Conservation (phyloP, 2,329 filamentous ascomycete genomes). For the Epichloe coenophiala region DNA sequence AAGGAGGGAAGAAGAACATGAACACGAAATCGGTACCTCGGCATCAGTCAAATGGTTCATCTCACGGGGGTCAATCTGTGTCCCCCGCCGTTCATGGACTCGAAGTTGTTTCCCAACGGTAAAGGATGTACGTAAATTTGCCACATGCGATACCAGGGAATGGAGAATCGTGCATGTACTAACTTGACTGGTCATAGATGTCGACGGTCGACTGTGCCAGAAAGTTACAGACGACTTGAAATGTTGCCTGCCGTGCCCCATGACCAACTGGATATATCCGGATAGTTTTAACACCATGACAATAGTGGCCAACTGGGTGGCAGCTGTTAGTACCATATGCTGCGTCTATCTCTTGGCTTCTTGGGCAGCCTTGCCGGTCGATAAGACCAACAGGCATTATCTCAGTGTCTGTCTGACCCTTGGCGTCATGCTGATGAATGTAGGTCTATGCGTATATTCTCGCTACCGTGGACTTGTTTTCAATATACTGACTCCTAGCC, state of each 20-base stretch:
- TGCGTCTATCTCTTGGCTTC: slow-evolving; percentile 67
- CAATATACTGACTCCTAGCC: slow-evolving; percentile 9
- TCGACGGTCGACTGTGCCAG: slow-evolving; percentile 42
- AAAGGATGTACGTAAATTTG: slow-evolving; percentile 46
- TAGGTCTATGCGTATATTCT: slow-evolving; percentile 28
- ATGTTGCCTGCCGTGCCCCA: slow-evolving; percentile 86
- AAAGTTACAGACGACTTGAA: slow-evolving; percentile 32
- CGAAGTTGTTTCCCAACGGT: slow-evolving; percentile 39
- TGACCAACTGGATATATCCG: slow-evolving; percentile 62
- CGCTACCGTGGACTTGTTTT: neutral
- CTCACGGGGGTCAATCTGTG: slow-evolving; percentile 37
- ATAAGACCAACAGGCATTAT: slow-evolving; percentile 87
- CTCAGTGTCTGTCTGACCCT: slow-evolving; percentile 76
- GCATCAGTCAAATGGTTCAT: slow-evolving; percentile 15
- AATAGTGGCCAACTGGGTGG: slow-evolving; percentile 66
- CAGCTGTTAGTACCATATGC: slow-evolving; percentile 57
- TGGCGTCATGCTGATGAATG: slow-evolving; percentile 65
- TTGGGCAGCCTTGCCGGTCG: slow-evolving; percentile 67
- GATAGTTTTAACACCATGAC: slow-evolving; percentile 47
- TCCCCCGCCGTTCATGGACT: slow-evolving; percentile 56
- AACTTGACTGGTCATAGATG: slow-evolving; percentile 27
- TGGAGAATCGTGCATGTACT: neutral
- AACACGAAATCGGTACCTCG: neutral
- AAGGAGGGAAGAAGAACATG: neutral
- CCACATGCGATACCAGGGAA: slow-evolving; percentile 3